Percentiles rank a stretch among this genome's conserved stretches.
phyloP scores from a whole-genome alignment of 2,329 filamentous ascomycete genomes.

The Nemania sp. region DNA sequence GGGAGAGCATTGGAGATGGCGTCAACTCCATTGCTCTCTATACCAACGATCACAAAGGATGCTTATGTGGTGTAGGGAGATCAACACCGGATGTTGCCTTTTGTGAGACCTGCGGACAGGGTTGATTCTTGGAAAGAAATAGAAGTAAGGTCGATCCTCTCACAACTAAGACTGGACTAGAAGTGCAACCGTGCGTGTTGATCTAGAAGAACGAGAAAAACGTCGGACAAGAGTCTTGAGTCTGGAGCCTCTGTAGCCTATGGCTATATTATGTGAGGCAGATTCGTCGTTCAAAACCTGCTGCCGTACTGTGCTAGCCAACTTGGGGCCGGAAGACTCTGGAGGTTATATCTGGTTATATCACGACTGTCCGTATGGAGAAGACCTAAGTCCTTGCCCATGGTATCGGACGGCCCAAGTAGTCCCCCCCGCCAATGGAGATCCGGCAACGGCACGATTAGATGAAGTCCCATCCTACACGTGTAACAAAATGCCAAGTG shows the following conservation, averaged over 20 bases:
- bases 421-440: conserved; percentile 2
- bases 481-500: conserved; percentile 9
- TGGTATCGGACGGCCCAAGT: neutral
- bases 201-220: neutral
- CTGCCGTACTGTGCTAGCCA: neutral
- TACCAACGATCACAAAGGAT: neutral
- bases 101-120: neutral
- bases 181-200: neutral
- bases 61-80: neutral
- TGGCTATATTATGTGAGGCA: too few relatives aligned
- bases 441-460: conserved; percentile 9
- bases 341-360: neutral
- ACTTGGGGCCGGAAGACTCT: neutral
- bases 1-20: neutral
- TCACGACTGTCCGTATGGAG: neutral
- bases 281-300: too few relatives aligned
- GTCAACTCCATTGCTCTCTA: conserved; percentile 3
- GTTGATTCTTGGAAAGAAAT: neutral
- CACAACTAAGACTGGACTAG: neutral
- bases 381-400: neutral
- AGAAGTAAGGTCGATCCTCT: neutral
- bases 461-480: conserved; percentile 11
- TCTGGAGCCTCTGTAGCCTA: neutral
- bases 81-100: neutral
- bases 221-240: neutral